Evolutionary conservation across 164 flowering plant species (phyloP), one percentile per base, ranked within the genome.

Genomic region (Brasenia schreberi): DNA sequence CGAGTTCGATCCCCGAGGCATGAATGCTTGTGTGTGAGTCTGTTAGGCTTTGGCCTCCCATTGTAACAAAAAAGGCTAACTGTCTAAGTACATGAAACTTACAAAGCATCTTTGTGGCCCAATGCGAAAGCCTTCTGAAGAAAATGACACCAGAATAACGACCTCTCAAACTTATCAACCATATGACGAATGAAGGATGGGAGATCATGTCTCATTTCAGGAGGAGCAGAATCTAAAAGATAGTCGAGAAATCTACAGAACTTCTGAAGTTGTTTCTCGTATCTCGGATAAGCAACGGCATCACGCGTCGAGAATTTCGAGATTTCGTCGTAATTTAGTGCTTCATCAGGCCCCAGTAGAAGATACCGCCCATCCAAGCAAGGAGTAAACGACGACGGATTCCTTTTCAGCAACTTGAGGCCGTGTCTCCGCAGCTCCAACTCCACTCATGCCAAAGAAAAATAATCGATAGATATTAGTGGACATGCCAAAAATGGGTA

Each of bases 301-400:
- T 95, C 97, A 42, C 64, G 72, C 60, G 70, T 71, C 16, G 97
- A 91, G 84, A 95, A 95, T 78, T 95, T 91, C 0, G 92, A 83
- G 62, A 95, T 89, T 81, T 95, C 87, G 0, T 88, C 74, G 59
- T 74, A 73, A 73, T 84, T 91, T 14, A 88, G 81, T 19, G 80
- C 78, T 66, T 81, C 78, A 69, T 87, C 83, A 53, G 85, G 82
- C 52, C 99, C 99, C 52, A 95, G 65, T 18, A 95, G 80, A 69
- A 95, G 92, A 73, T 85, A 91, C 3, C 87, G 82, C 12, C 99
- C 97, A 63, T 91, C 97, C 19, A 83, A 69, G 78, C 96, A 87
- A 17, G 97, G 99, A 43, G 99, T 91, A 69, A 95, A 95, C 9
- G 97, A 89, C 0, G 97, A 87, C 7, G 97, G 96, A 77, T 69